Percentiles rank a stretch among this genome's conserved stretches.
These are phyloP conservation scores for Garcia nutans DNA, from an alignment of 345 rosid species.

Conservation along the genomic window DNA sequence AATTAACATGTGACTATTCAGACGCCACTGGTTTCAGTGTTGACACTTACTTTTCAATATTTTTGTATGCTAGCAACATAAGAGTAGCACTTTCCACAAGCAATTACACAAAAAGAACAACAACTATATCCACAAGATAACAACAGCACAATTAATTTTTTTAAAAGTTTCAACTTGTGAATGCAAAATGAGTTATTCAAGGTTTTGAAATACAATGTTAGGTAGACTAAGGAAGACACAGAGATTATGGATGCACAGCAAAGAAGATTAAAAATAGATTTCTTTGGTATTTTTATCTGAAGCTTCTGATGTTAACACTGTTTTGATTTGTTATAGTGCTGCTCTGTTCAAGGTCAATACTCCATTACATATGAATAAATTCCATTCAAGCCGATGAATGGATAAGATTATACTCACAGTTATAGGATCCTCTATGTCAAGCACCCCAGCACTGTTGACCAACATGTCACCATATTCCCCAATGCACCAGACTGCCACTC, in stretches of 20 bases:
- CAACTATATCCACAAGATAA: neutral
- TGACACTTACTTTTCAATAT: neutral
- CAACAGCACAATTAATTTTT: too few relatives aligned
- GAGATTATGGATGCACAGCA: neutral
- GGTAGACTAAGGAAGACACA: neutral
- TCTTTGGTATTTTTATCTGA: neutral
- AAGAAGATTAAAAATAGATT: neutral
- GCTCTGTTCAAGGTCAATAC: constrained; percentile 2
- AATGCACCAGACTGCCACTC: constrained; percentile 96
- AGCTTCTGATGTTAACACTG: neutral
- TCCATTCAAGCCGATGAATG: constrained; percentile 17
- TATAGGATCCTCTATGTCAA: constrained; percentile 79
- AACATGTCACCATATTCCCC: constrained; percentile 98
- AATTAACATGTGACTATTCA: neutral
- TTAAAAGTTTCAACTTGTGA: constrained; percentile 3
- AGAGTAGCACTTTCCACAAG: neutral
- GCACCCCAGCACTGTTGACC: constrained; percentile 86
- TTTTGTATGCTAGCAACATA: neutral
- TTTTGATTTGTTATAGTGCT: constrained; percentile 5
- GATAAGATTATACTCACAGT: constrained; percentile 57
- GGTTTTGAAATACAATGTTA: neutral
- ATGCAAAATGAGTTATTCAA: neutral
- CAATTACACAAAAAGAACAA: neutral
- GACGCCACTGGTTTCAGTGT: neutral
- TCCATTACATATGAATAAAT: constrained; percentile 12